These are phyloP conservation scores for Lactifluus piperatus DNA, from an alignment of 768 basidiomycete species.

Conservation along the genomic window DNA sequence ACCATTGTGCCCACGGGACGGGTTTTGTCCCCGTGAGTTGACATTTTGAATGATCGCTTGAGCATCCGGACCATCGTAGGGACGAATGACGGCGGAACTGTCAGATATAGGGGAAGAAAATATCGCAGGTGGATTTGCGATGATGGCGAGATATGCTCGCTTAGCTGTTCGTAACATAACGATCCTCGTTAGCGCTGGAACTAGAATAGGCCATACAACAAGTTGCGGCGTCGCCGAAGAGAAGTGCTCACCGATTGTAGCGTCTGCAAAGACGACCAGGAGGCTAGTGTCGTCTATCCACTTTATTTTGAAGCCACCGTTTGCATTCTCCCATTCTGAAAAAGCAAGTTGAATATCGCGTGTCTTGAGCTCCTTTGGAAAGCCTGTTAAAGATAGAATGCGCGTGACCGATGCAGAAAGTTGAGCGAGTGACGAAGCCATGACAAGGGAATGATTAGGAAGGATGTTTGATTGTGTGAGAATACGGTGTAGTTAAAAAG, in stretches of 20 bases:
- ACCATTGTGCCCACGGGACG: constrained; percentile 62
- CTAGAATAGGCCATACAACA: background rate
- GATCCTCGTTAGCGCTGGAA: constrained; percentile 3
- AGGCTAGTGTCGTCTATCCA: constrained; percentile 98
- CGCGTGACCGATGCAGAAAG: constrained; percentile 94
- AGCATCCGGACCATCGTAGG: constrained; percentile 94
- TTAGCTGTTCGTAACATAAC: constrained; percentile 54
- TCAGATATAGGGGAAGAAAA: constrained; percentile 49
- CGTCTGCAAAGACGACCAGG: constrained; percentile 89
- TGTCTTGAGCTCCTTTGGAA: constrained; percentile 93
- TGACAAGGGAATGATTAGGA: constrained; percentile 26
- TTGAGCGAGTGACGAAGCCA: constrained; percentile 68
- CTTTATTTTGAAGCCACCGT: constrained; percentile 97
- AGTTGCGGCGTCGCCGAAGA: background rate
- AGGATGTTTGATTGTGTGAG: constrained; percentile 7
- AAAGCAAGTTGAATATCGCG: constrained; percentile 92
- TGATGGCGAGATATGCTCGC: constrained; percentile 85
- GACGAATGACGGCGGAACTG: constrained; percentile 57
- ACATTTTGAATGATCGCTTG: constrained; percentile 77
- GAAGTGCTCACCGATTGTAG: constrained; percentile 67
- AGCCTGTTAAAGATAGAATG: constrained; percentile 87
- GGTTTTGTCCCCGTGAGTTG: constrained; percentile 57
- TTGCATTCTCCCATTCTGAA: constrained; percentile 75
- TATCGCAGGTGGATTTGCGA: constrained; percentile 72
- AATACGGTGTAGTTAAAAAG: constrained; percentile 17